A percentile compares a stretch with the other conserved stretches of the same genome.
Evolutionary conservation across 2,329 filamentous ascomycete species (phyloP).

Genomic region (Colletotrichum sp.): DNA sequence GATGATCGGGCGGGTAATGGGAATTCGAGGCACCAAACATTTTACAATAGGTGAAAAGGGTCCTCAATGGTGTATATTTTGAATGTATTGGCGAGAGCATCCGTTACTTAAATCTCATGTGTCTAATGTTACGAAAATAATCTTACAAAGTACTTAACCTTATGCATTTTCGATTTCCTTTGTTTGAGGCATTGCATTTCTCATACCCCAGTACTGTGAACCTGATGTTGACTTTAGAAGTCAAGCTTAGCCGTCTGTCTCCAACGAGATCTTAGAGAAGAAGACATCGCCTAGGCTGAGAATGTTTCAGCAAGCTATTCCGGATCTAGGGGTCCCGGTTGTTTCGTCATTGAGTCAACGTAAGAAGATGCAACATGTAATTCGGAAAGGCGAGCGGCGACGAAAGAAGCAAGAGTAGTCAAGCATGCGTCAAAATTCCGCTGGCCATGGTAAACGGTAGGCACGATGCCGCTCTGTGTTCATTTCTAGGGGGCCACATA

Average conservation of each 20-base stretch:
- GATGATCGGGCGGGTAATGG: background rate
- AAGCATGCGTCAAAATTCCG: too few species aligned
- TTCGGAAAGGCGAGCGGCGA: too few species aligned
- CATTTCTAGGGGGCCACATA: too few species aligned
- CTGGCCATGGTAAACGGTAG: too few species aligned
- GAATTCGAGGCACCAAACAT: constrained; percentile 10
- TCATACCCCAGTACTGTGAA: too few species aligned
- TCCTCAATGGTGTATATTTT: background rate
- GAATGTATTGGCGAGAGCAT: background rate
- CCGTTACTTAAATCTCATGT: background rate
- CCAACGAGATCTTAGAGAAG: too few species aligned
- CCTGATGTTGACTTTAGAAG: too few species aligned
- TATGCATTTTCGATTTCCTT: background rate
- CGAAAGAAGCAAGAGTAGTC: too few species aligned
- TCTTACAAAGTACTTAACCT: background rate
- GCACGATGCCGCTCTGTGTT: too few species aligned
- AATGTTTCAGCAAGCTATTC: background rate
- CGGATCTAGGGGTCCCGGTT: background rate
- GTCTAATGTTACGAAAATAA: background rate
- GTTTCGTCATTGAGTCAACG: background rate
- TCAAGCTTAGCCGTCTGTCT: too few species aligned
- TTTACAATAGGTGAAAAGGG: constrained; percentile 6
- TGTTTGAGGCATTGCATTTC: background rate
- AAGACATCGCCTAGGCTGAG: background rate
- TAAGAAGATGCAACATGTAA: background rate